Evolutionary conservation across 169 alveolate genomes (phyloP).

Genomic region (Eimeria zaria): DNA sequence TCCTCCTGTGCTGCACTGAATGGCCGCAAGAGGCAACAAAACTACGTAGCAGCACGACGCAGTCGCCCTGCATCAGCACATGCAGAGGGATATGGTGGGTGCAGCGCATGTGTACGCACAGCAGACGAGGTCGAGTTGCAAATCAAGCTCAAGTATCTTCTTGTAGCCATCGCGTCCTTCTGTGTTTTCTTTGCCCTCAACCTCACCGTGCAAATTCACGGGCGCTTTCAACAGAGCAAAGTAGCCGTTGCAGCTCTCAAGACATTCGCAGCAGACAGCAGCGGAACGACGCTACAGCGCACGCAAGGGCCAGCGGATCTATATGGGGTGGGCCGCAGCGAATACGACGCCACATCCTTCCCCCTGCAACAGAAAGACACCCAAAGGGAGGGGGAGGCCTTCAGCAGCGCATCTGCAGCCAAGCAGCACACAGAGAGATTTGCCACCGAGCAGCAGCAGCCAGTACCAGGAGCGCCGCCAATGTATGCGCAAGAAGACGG

Average conservation of each 20-base stretch:
- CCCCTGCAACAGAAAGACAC: not conserved
- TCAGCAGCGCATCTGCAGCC: conserved; percentile 8
- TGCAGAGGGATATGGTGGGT: not conserved
- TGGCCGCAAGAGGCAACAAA: not conserved
- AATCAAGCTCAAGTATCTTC: conserved; percentile 41
- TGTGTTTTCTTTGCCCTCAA: conserved; percentile 57
- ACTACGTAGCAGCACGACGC: not conserved
- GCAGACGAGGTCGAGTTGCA: conserved; percentile 55
- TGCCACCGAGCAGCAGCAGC: not conserved
- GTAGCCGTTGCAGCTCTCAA: conserved; percentile 49
- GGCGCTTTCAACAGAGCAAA: conserved; percentile 72
- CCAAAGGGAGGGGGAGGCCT: not conserved
- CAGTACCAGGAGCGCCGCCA: not conserved
- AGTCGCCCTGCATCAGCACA: not conserved
- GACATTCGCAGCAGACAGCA: conserved; percentile 18
- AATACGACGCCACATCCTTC: not conserved
- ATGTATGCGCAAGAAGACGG: conserved; percentile 15
- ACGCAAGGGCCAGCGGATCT: not conserved
- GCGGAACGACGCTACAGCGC: not conserved
- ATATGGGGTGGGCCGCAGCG: not conserved
- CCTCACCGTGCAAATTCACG: conserved; percentile 67
- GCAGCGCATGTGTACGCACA: conserved; percentile 43
- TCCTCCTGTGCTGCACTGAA: not conserved
- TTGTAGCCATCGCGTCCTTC: conserved; percentile 54
- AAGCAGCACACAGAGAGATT: not conserved